Base-by-base conservation (phyloP, 345 rosid species). In the Raphanus sativus region DNA sequence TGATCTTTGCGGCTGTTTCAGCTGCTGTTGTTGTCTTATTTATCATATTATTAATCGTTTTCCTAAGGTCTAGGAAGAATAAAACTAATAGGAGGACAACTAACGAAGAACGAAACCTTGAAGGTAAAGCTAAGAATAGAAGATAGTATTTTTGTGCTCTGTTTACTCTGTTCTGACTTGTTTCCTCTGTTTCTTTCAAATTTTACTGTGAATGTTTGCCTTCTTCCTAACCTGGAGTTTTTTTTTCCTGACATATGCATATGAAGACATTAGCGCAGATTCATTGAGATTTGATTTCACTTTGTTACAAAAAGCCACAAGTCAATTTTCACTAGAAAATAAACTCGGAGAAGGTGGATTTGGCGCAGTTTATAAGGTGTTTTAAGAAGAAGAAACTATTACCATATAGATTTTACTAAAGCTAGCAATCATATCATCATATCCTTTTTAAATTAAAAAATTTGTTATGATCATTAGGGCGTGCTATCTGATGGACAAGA, bases 291-390 rank as follows among this genome's bases (percentile, higher is more conserved):
- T 64, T 64, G 68, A 70, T 65, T 80, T 75, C 80, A 64, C 59
- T 30, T 28, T 6, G 8, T 69, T 80, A 80, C 64, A 69, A 75
- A 59, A 63, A 4, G 83, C 83, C 17, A 75, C 83, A 34, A 74
- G 66, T 64, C 52, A 64, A 4, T 80, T 75, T 56, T 74, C 79
- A 26, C 16, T 63, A 2, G 80, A 70, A 65, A 80, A 80, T 10
- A 80, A 75, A 70, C 80, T 80, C 33, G 80, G 80, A 45, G 80
- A 80, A 75, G 76, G 83, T 11, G 83, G 80, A 62, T 80, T 79
- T 29, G 82, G 82, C 38, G 28, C 79, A 36, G 79, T 80, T 80
- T 80, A 80, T 33, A 80, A 80, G 82, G 82, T 80, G 48, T 30
- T 55, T 36, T 16, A 32, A 42, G 3, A 65, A 7, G 2, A 21